phyloP scores from a whole-genome alignment of 1,139 yeast species.

The Nakaseomyces bracarensis region DNA sequence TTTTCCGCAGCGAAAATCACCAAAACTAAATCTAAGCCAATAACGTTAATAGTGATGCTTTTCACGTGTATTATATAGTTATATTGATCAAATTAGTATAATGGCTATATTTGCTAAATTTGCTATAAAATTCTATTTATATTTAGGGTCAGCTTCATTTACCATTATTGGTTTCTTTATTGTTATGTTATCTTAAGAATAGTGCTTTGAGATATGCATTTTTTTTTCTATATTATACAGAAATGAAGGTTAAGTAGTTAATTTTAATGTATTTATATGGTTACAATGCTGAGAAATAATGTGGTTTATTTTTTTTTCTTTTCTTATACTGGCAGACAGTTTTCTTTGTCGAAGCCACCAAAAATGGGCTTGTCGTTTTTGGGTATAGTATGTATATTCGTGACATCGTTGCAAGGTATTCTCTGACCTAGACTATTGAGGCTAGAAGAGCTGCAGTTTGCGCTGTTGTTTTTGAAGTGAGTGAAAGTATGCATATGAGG shows the following conservation, averaged over 20 bases:
- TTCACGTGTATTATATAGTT: too few species aligned
- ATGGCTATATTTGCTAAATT: too few species aligned
- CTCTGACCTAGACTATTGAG: slow-evolving; percentile 21
- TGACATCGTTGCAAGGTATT: slow-evolving; percentile 5
- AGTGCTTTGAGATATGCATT: too few species aligned
- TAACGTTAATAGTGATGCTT: neutral
- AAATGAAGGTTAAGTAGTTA: neutral
- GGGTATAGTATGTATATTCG: neutral
- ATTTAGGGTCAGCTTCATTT: too few species aligned
- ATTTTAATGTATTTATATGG: neutral
- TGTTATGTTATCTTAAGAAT: too few species aligned
- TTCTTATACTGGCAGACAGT: slow-evolving; percentile 17
- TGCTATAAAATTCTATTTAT: too few species aligned
- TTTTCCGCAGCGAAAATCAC: neutral
- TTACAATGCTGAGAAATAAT: too few species aligned
- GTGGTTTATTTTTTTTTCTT: neutral
- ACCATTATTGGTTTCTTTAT: too few species aligned
- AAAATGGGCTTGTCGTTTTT: slow-evolving; percentile 1
- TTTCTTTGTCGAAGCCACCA: slow-evolving; percentile 16
- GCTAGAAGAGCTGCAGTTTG: slow-evolving; percentile 24
- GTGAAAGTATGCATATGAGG: slow-evolving; percentile 25
- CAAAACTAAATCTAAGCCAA: neutral
- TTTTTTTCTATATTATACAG: too few species aligned
- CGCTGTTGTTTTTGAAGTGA: slow-evolving; percentile 20
- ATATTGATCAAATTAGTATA: too few species aligned